These are phyloP conservation scores for Hypomontagnella submonticulosa DNA, from an alignment of 495 filamentous ascomycete genomes.

Conservation along the genomic window DNA sequence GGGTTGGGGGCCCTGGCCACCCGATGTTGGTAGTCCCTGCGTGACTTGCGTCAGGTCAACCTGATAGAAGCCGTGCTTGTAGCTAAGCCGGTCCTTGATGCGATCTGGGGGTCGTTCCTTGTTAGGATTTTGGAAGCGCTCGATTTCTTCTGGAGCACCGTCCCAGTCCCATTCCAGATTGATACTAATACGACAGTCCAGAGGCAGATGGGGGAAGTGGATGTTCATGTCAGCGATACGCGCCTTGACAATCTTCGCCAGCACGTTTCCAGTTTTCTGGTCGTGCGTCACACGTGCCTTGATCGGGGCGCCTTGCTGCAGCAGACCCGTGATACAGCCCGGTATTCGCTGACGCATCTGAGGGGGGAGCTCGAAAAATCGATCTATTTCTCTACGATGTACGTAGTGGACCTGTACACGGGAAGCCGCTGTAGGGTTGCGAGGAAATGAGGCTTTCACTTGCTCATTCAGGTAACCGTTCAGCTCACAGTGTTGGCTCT, in stretches of 20 bases:
- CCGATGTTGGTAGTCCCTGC: conserved; percentile 46
- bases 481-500: conserved; percentile 80
- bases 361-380: conserved; percentile 80
- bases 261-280: conserved; percentile 73
- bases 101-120: conserved; percentile 67
- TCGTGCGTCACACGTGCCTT: conserved; percentile 83
- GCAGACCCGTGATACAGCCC: conserved; percentile 57
- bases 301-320: conserved; percentile 68
- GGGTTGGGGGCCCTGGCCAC: conserved; percentile 21
- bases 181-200: conserved; percentile 90
- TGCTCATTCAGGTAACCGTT: conserved; percentile 83
- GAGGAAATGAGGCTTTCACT: conserved; percentile 64
- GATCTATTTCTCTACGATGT: conserved; percentile 83
- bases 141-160: conserved; percentile 70
- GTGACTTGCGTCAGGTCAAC: conserved; percentile 92
- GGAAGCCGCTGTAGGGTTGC: conserved; percentile 49
- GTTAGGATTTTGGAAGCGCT: conserved; percentile 49
- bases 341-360: conserved; percentile 57
- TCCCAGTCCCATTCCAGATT: conserved; percentile 89
- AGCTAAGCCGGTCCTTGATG: conserved; percentile 89
- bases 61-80: conserved; percentile 84
- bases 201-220: conserved; percentile 72
- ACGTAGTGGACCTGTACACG: conserved; percentile 80
- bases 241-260: conserved; percentile 89
- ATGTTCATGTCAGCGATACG: conserved; percentile 86